A percentile compares a stretch with the other conserved stretches of the same genome.
phyloP scores from a whole-genome alignment of 768 basidiomycete genomes.

The Podaxis pistillaris region DNA sequence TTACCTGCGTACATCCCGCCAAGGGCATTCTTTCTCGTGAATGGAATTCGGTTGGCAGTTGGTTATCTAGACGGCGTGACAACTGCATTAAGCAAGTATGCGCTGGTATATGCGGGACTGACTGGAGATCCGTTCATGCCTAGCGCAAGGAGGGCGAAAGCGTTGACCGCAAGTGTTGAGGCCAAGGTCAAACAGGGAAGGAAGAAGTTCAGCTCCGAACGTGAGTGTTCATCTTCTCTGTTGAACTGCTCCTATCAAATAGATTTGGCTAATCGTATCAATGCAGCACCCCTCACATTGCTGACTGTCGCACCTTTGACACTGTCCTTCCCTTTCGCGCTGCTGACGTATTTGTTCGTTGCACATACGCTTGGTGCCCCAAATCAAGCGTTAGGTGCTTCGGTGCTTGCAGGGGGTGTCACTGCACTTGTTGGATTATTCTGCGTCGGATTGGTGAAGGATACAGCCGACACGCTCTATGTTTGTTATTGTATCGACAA shows the following conservation, averaged over 20 bases:
- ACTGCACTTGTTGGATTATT: conserved; percentile 83
- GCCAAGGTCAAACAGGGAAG: conserved; percentile 18
- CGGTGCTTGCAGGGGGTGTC: conserved; percentile 73
- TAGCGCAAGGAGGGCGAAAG: conserved; percentile 48
- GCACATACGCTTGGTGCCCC: conserved; percentile 75
- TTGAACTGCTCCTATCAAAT: neutral
- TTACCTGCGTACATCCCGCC: conserved; percentile 55
- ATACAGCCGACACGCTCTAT: conserved; percentile 50
- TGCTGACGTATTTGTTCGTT: conserved; percentile 86
- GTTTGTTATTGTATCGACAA: conserved; percentile 52
- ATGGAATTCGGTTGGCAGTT: conserved; percentile 46
- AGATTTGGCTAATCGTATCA: conserved; percentile 10
- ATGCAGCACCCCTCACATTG: conserved; percentile 61
- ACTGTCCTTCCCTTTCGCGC: conserved; percentile 77
- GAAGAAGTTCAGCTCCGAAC: conserved; percentile 54
- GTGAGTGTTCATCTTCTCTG: conserved; percentile 34
- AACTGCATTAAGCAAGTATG: conserved; percentile 54
- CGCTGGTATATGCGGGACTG: conserved; percentile 71
- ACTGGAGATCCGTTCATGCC: conserved; percentile 71
- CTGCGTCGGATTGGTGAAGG: conserved; percentile 78
- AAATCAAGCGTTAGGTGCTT: conserved; percentile 69
- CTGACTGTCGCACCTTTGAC: conserved; percentile 77
- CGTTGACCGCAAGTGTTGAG: conserved; percentile 36
- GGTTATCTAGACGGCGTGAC: conserved; percentile 56
- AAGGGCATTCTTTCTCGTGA: conserved; percentile 42